Evolutionary conservation across 2,329 filamentous ascomycete genomes (phyloP).

Genomic region (Incumbomyces lentus): DNA sequence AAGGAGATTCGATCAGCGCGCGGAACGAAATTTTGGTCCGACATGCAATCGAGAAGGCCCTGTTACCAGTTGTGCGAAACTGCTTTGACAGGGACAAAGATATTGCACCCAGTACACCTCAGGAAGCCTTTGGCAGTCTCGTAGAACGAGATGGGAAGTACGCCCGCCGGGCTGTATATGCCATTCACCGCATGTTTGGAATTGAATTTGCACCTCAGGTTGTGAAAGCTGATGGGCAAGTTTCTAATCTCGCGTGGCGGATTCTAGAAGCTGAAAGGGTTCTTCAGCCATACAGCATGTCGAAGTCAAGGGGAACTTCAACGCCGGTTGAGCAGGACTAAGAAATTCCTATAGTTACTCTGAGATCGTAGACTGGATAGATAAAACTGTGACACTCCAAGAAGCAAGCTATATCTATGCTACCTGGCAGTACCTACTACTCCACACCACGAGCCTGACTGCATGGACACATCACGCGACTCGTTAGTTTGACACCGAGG

Average conservation of each 20-base stretch:
- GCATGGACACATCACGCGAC: no score
- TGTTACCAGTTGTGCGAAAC: constrained; percentile 77
- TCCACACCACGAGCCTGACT: no score
- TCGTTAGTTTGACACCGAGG: no score
- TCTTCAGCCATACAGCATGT: constrained; percentile 64
- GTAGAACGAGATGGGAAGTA: constrained; percentile 85
- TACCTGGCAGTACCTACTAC: no score
- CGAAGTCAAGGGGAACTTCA: constrained; percentile 50
- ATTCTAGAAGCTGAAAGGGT: constrained; percentile 90
- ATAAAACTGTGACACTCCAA: no score
- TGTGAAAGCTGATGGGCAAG: constrained; percentile 81
- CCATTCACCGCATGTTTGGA: constrained; percentile 90
- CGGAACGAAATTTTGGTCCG: constrained; percentile 53
- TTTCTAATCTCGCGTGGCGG: constrained; percentile 83
- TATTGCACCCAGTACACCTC: constrained; percentile 68
- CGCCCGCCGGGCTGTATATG: constrained; percentile 81
- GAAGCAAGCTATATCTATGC: no score
- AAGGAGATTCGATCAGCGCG: constrained; percentile 10
- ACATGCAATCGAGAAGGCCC: constrained; percentile 59
- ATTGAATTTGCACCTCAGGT: constrained; percentile 91
- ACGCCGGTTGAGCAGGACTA: constrained; percentile 37
- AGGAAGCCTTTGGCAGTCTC: constrained; percentile 74
- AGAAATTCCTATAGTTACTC: no score
- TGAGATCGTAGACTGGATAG: no score
- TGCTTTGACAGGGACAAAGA: constrained; percentile 88